These are phyloP conservation scores for Corymbia maculata DNA, from an alignment of 345 rosid genomes.

Conservation along the genomic window DNA sequence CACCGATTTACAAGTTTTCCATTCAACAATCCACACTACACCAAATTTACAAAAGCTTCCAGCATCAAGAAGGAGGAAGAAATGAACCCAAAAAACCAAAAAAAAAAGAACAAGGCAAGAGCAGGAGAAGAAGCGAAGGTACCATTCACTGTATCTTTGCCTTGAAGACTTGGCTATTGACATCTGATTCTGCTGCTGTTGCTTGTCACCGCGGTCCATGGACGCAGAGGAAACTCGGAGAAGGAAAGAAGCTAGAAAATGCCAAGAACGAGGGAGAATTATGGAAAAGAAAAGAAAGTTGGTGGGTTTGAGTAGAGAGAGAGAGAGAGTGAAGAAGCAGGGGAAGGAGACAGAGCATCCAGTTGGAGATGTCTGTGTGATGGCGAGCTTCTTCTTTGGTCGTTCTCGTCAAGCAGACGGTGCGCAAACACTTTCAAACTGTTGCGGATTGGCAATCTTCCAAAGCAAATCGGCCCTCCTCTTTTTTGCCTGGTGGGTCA, in stretches of 20 bases:
- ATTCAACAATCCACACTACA: background rate
- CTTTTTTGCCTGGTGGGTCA: background rate
- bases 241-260: background rate
- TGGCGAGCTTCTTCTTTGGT: slow-evolving; percentile 9
- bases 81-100: background rate
- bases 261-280: background rate
- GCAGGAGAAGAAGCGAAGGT: background rate
- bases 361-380: slow-evolving; percentile 19
- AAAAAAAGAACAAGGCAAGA: background rate
- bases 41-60: background rate
- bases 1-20: background rate
- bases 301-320: slow-evolving; percentile 3
- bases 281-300: background rate
- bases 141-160: slow-evolving; percentile 90
- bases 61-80: background rate
- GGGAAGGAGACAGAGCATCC: background rate
- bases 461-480: background rate
- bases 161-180: slow-evolving; percentile 73
- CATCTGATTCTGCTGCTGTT: slow-evolving; percentile 32
- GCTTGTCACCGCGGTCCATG: slow-evolving; percentile 61
- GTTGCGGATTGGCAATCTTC: background rate
- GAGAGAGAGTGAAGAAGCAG: background rate
- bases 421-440: slow-evolving; percentile 7
- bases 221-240: slow-evolving; percentile 1
- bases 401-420: slow-evolving; percentile 31